Evolutionary conservation across 1,139 yeast species (phyloP).

Genomic region (Oligophagozyma castellii): DNA sequence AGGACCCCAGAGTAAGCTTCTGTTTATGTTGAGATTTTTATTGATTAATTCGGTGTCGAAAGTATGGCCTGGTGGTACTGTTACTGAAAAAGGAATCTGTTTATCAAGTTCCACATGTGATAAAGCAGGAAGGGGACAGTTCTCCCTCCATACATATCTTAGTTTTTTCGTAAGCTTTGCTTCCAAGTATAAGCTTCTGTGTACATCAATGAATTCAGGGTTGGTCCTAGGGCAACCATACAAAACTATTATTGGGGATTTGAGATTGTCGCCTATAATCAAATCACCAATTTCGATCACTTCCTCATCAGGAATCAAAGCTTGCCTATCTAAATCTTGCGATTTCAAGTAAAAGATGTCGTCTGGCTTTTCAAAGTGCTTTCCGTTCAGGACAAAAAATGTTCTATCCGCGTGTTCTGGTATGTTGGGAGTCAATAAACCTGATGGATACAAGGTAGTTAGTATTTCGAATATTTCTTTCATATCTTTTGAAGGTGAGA

Average conservation of each 20-base stretch:
- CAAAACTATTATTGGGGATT: constrained; percentile 28
- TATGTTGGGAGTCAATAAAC: too few species aligned
- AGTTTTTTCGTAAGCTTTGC: constrained; percentile 48
- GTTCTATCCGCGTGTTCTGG: too few species aligned
- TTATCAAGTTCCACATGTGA: background rate
- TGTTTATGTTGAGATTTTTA: background rate
- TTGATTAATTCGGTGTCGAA: constrained; percentile 2
- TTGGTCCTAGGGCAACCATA: constrained; percentile 40
- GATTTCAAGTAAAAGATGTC: constrained; percentile 22
- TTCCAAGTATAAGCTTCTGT: constrained; percentile 43
- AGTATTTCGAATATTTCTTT: too few species aligned
- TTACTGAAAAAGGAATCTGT: constrained; percentile 1
- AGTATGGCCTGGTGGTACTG: too few species aligned
- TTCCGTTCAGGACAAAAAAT: constrained; percentile 16
- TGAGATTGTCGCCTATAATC: constrained; percentile 13
- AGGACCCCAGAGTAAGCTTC: background rate
- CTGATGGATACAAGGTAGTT: too few species aligned
- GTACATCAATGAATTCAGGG: constrained; percentile 39
- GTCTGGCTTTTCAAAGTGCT: constrained; percentile 14
- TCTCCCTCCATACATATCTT: constrained; percentile 64
- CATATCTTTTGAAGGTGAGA: too few species aligned
- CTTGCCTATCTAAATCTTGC: constrained; percentile 15
- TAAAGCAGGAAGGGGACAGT: constrained; percentile 16
- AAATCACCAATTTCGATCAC: constrained; percentile 8
- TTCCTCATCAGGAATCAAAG: constrained; percentile 8